phyloP scores from a whole-genome alignment of 768 basidiomycete genomes.

The Chlorophyllum brunneum region DNA sequence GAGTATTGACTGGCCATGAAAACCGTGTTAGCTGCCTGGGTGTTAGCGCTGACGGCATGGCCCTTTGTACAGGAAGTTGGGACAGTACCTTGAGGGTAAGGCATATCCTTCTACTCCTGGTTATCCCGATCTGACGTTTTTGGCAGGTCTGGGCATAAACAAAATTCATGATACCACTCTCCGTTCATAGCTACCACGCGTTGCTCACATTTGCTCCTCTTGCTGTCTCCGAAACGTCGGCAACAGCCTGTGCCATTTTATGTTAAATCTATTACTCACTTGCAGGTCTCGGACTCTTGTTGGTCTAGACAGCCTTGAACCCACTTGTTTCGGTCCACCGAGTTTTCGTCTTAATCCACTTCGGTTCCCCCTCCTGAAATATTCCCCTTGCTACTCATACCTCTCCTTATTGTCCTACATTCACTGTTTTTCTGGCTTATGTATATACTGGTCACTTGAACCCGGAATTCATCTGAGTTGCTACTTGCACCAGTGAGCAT shows the following conservation, averaged over 20 bases:
- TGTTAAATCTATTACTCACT: constrained; percentile 53
- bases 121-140: constrained; percentile 7
- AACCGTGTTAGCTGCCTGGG: constrained; percentile 97
- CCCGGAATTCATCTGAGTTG: constrained; percentile 5
- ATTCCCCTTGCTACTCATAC: constrained; percentile 12
- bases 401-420: constrained; percentile 7
- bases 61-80: constrained; percentile 98
- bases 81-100: constrained; percentile 93
- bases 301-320: constrained; percentile 15
- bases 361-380: constrained; percentile 21
- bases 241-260: constrained; percentile 37
- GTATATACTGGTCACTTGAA: constrained; percentile 11
- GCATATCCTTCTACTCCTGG: constrained; percentile 15
- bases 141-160: constrained; percentile 81
- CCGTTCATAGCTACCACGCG: not conserved
- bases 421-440: constrained; percentile 1
- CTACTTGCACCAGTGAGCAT: too few species aligned
- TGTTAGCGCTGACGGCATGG: constrained; percentile 95
- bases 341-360: constrained; percentile 25
- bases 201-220: constrained; percentile 7
- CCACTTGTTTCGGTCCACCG: constrained; percentile 4
- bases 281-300: constrained; percentile 38
- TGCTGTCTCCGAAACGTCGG: constrained; percentile 20
- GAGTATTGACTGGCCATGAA: constrained; percentile 96
- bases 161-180: constrained; percentile 3